Base-by-base conservation (phyloP, 2,329 filamentous ascomycete genomes). In the Thelonectria discophora region DNA sequence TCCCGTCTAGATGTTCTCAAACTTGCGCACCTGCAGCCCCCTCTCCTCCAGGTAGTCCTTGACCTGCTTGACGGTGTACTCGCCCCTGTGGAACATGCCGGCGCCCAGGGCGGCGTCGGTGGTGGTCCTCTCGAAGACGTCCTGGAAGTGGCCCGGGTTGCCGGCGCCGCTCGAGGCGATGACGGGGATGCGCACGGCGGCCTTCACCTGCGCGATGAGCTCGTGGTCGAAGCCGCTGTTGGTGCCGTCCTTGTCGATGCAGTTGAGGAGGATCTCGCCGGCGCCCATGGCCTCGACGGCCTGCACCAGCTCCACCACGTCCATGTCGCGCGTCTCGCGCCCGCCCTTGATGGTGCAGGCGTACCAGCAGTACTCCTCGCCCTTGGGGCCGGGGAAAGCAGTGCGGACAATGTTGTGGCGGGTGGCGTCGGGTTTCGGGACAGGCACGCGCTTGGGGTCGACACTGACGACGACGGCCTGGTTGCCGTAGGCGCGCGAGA, bases 321-420 rank as follows among this genome's bases (percentile, higher is more conserved):
- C 94, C 68, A 98, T 84, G 76, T 98, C 93, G 62, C 94, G 87
- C n/a, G 91, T 94, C 80, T 98, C 94, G 63, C 95, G 89, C 7
- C 95, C 95, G 48, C 95, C 95, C 80, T 94, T 96, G 80, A 97
- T 93, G 7, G 95, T 99, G 80, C 95, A 98, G 60, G 95, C 94
- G 76, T 97, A 99, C 94, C 94, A 99, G 81, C 93, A 97, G 78
- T 88, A 90, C 54, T 82, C 80, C 77, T 97, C 92, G 27, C 93
- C 93, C 45, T 86, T 84, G 20, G 91, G 88, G 9, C 94, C 93
- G 0, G 87, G 88, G 63, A 81, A 85, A 0, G 79, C 75, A 0
- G 94, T 97, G 72, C 84, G 81, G 73, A 97, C 81, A 13, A 90
- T 92, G 77, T 81, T 79, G 77, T 95, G 90, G 72, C 92, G 89